These are phyloP conservation scores for Polyporus tsugae DNA, from an alignment of 1,284 basidiomycete species.

Conservation along the genomic window DNA sequence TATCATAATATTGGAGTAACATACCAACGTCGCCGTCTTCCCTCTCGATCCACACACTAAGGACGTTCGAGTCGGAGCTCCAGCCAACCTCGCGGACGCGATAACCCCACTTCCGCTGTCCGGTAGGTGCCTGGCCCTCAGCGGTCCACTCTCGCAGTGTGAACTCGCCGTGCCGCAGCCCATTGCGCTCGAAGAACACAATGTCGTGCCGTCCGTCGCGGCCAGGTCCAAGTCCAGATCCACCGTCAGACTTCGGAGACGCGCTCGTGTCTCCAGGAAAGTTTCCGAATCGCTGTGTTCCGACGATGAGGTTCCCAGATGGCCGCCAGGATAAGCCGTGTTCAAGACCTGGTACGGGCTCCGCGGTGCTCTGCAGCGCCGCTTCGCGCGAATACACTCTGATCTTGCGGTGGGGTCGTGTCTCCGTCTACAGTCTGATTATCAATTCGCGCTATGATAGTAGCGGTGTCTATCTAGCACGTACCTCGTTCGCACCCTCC, in stretches of 20 bases:
- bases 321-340: constrained; percentile 89
- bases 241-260: constrained; percentile 44
- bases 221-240: constrained; percentile 73
- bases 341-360: constrained; percentile 85
- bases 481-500: constrained; percentile 38
- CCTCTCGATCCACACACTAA: constrained; percentile 88
- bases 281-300: constrained; percentile 79
- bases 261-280: constrained; percentile 20
- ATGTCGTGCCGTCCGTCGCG: constrained; percentile 82
- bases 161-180: constrained; percentile 92
- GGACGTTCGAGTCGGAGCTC: constrained; percentile 89
- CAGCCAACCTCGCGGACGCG: constrained; percentile 82
- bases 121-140: constrained; percentile 8
- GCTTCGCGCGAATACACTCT: constrained; percentile 88
- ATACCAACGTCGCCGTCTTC: constrained; percentile 73
- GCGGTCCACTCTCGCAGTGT: constrained; percentile 58
- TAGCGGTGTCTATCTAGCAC: background rate
- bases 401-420: constrained; percentile 61
- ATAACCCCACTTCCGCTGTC: constrained; percentile 60
- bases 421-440: constrained; percentile 15
- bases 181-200: constrained; percentile 96
- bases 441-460: background rate
- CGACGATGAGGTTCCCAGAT: constrained; percentile 86
- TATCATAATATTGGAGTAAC: background rate
- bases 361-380: constrained; percentile 85